Evolutionary conservation across 345 rosid genomes (phyloP), one percentile per base, ranked within the genome.

Genomic region (Cardamine resedifolia): DNA sequence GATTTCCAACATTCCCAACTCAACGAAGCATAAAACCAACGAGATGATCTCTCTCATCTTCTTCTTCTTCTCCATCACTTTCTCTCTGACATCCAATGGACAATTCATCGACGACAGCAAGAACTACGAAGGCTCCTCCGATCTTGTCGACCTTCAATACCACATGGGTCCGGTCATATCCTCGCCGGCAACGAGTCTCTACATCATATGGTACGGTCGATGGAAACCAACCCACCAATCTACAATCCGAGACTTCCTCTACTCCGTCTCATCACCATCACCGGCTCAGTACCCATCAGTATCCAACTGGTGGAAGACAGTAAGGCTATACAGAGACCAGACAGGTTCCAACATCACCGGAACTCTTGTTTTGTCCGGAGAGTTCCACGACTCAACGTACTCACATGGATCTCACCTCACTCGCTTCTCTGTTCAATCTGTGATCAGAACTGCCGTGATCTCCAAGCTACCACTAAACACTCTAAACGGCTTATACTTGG

Each of bases 101-200:
- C 75, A 76, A 4, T 9, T 80, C 73, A 78, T 77, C 55, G 85
- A 81, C 39, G 80, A 61, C 38, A 84, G 87, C 74, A 91, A 91
- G 62, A 94, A 91, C 57, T 94, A n/a, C 61, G 98, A 94, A 81
- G 98, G 98, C 71, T 94, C 98, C 21, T 94, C 97, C 1, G 94
- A 91, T 61, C 83, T 91, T 68, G 87, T 91, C 8, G 84, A 83
- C 72, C 61, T 95, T 64, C 87, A 85, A 34, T 91, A 91, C 86
- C 99, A 95, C 75, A 81, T 88, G 93, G 99, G 99, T 1, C 99
- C 99, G 0, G 92, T 91, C 70, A 85, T 95, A 66, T 83, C 99
- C 52, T 83, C 85, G 61, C 84, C 88, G 71, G 86, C 84, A 39
- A 90, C 91, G 70, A 75, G 63, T 41, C 79, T 95, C 52, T 88